These are phyloP conservation scores for Saksenaea oblongispora DNA, from an alignment of 371 early-diverging fungal species.

Conservation along the genomic window DNA sequence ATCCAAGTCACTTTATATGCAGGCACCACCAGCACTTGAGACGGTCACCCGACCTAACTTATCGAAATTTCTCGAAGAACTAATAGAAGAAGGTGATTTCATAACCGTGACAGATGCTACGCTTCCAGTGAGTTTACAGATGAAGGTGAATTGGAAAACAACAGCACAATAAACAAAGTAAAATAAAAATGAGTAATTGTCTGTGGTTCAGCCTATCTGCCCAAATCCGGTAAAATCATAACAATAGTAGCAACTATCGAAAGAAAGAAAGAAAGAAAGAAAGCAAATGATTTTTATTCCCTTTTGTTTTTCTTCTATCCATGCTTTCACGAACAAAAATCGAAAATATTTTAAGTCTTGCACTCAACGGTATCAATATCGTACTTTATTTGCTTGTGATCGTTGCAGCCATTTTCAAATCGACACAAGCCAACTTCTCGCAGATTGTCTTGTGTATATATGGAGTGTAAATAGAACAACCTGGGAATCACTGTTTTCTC, in stretches of 20 bases:
- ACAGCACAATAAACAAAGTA: neutral
- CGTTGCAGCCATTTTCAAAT: slow-evolving; percentile 34
- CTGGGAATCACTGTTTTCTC: neutral
- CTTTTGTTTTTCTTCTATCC: slow-evolving; percentile 8
- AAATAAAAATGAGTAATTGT: neutral
- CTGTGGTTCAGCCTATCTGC: neutral
- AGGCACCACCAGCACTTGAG: slow-evolving; percentile 73
- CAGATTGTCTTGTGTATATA: slow-evolving; percentile 46
- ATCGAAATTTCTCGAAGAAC: slow-evolving; percentile 54
- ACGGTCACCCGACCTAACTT: slow-evolving; percentile 75
- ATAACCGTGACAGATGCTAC: slow-evolving; percentile 76
- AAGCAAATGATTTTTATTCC: neutral
- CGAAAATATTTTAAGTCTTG: slow-evolving; percentile 38
- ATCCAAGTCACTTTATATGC: slow-evolving; percentile 75
- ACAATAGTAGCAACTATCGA: no score
- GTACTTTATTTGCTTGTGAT: slow-evolving; percentile 34
- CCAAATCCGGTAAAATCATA: no score
- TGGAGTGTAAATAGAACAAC: slow-evolving; percentile 30
- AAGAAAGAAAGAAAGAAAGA: no score
- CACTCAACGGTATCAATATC: slow-evolving; percentile 42
- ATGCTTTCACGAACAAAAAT: slow-evolving; percentile 46
- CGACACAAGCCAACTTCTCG: slow-evolving; percentile 33
- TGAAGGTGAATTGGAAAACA: slow-evolving; percentile 31
- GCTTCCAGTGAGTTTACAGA: slow-evolving; percentile 65
- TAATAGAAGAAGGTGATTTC: slow-evolving; percentile 66